phyloP scores from a whole-genome alignment of 2,329 filamentous ascomycete species.

The Exophiala alcalophila region DNA sequence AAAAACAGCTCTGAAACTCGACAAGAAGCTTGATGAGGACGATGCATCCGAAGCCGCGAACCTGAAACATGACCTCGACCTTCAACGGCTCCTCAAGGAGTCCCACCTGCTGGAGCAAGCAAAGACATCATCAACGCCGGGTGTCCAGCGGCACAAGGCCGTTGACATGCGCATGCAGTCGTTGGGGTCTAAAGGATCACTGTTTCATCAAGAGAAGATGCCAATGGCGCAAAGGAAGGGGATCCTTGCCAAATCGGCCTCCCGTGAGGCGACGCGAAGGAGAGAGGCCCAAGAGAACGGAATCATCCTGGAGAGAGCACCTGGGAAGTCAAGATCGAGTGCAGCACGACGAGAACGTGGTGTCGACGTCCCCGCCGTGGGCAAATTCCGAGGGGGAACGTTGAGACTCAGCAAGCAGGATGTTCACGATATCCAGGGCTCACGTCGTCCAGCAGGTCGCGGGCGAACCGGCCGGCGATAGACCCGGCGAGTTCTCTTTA shows the following conservation, averaged over 20 bases:
- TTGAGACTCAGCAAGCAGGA: conserved; percentile 76
- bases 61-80: conserved; percentile 85
- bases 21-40: conserved; percentile 33
- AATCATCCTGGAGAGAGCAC: conserved; percentile 69
- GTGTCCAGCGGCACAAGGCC: conserved; percentile 74
- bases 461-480: conserved; percentile 16
- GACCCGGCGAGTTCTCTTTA: no score
- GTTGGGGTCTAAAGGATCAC: conserved; percentile 72
- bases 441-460: conserved; percentile 12
- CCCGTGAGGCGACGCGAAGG: conserved; percentile 68
- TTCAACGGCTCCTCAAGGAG: conserved; percentile 86
- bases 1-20: conserved; percentile 6
- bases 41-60: conserved; percentile 59
- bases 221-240: conserved; percentile 82
- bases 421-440: conserved; percentile 65
- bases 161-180: conserved; percentile 79
- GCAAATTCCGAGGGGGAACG: conserved; percentile 74
- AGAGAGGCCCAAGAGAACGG: conserved; percentile 85
- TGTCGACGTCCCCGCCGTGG: conserved; percentile 74
- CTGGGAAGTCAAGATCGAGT: conserved; percentile 35
- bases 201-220: conserved; percentile 80
- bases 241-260: conserved; percentile 65
- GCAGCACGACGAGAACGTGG: conserved; percentile 55
- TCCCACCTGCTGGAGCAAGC: conserved; percentile 76
- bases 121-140: conserved; percentile 56